phyloP scores from a whole-genome alignment of 2,329 filamentous ascomycete genomes.

The Alternaria conjuncta region DNA sequence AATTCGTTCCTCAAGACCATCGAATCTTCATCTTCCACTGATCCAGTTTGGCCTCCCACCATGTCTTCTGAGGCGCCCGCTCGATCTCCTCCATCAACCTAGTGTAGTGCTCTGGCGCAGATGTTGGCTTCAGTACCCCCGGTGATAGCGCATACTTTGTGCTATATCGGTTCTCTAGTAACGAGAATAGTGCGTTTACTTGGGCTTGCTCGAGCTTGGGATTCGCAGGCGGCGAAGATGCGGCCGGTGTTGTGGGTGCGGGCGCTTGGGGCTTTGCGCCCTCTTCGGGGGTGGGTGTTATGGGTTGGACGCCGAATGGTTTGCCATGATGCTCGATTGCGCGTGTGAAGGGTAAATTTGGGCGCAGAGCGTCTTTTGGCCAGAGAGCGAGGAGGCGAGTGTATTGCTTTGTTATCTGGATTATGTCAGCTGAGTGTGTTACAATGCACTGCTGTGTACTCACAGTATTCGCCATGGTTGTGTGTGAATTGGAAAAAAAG shows the following conservation, averaged over 20 bases:
- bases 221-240: constrained; percentile 18
- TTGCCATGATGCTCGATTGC: constrained; percentile 51
- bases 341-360: constrained; percentile 54
- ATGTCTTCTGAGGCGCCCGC: constrained; percentile 42
- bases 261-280: constrained; percentile 12
- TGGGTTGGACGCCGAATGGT: constrained; percentile 36
- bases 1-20: constrained; percentile 27
- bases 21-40: constrained; percentile 49
- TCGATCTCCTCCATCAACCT: constrained; percentile 46
- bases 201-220: constrained; percentile 51
- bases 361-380: constrained; percentile 59
- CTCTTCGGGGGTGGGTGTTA: constrained; percentile 25
- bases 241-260: constrained; percentile 9
- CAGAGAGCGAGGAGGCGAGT: constrained; percentile 57
- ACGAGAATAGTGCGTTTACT: constrained; percentile 64
- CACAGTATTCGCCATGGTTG: constrained; percentile 27
- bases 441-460: neutral
- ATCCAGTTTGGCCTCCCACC: constrained; percentile 44
- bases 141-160: constrained; percentile 47
- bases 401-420: constrained; percentile 56
- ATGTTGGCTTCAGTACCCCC: constrained; percentile 38
- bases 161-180: constrained; percentile 65
- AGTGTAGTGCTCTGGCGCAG: constrained; percentile 46
- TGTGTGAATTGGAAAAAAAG: neutral
- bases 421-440: neutral